Percentiles rank a stretch among this genome's conserved stretches.
Evolutionary conservation across 225 moss, liverwort and hornwort species (phyloP).

Genomic region (Pseudoscleropodium purum): DNA sequence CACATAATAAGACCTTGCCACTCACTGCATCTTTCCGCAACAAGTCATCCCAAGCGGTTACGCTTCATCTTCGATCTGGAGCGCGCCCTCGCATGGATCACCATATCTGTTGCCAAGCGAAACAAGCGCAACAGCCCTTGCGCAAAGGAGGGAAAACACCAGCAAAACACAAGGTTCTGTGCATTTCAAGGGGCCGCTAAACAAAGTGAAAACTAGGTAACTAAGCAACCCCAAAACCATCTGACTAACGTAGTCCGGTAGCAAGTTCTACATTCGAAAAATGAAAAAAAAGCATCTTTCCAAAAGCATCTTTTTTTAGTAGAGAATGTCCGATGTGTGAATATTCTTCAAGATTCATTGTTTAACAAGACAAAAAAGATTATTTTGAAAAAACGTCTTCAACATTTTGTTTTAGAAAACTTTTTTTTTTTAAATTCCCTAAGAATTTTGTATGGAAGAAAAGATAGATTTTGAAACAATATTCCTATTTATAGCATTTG

Average conservation of each 20-base stretch:
- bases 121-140: too few species aligned
- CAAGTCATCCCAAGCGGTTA: not conserved
- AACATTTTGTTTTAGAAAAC: too few species aligned
- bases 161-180: not conserved
- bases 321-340: not conserved
- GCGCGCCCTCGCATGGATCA: not conserved
- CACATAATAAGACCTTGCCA: not conserved
- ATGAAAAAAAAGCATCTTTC: not conserved
- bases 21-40: not conserved
- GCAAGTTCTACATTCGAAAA: not conserved
- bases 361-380: not conserved
- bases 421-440: fast-evolving
- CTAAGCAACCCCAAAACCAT: not conserved
- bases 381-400: not conserved
- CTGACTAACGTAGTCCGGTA: not conserved
- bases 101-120: too few species aligned
- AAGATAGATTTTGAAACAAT: fast-evolving
- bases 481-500: fast-evolving
- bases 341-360: not conserved
- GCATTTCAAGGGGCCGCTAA: not conserved
- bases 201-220: not conserved
- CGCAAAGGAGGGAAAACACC: too few species aligned
- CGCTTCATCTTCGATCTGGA: not conserved
- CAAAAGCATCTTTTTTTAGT: not conserved
- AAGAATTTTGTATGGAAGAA: fast-evolving